Evolutionary conservation across 2,329 filamentous ascomycete species (phyloP).

Genomic region (Ambrosiella cleistominuta): DNA sequence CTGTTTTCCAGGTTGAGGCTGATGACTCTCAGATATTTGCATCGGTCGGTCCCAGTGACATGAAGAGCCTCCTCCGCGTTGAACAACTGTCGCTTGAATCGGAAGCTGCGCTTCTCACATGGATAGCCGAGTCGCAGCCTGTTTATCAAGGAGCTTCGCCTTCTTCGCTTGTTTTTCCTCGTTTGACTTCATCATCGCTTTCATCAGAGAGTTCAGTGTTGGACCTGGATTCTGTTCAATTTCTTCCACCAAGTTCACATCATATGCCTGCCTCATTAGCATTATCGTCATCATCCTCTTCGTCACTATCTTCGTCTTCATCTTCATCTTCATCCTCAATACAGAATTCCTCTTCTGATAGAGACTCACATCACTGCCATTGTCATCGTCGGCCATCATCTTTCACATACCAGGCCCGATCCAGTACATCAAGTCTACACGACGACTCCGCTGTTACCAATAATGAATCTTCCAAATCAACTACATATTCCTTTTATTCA

Average conservation of each 20-base stretch:
- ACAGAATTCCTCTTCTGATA: too few species aligned
- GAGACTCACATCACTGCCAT: too few species aligned
- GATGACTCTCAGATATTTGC: constrained; percentile 10
- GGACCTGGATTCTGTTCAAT: neutral
- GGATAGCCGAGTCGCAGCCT: constrained; percentile 9
- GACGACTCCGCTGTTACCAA: neutral
- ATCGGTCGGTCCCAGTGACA: constrained; percentile 10
- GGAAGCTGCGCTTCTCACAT: constrained; percentile 9
- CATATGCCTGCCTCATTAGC: neutral
- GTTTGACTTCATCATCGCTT: neutral
- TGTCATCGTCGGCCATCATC: too few species aligned
- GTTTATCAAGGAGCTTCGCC: neutral
- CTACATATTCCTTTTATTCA: too few species aligned
- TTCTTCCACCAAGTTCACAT: constrained; percentile 3
- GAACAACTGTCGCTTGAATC: constrained; percentile 9
- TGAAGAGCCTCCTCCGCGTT: constrained; percentile 7
- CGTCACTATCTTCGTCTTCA: too few species aligned
- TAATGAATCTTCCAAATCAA: neutral
- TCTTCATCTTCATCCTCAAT: too few species aligned
- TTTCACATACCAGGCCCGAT: too few species aligned
- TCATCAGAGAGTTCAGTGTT: neutral
- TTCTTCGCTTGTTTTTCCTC: neutral
- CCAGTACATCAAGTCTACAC: too few species aligned
- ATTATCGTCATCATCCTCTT: too few species aligned
- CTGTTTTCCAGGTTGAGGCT: constrained; percentile 8